A percentile compares a stretch with the other conserved stretches of the same genome.
phyloP scores from a whole-genome alignment of 305 asterid genomes.

The Solanum hybrid region DNA sequence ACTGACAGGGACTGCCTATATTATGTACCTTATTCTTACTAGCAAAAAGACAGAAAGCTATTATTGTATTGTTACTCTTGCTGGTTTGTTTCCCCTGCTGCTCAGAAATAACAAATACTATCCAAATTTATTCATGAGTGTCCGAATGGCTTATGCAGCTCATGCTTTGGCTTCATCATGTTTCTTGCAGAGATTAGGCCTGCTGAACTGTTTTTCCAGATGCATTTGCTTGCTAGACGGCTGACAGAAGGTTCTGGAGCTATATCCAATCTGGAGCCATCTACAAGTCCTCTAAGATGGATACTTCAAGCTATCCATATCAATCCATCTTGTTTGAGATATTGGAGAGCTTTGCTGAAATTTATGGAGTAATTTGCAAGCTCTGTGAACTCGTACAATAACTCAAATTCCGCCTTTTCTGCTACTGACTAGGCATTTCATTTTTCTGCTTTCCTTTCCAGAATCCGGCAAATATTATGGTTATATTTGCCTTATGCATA shows the following conservation, averaged over 20 bases:
- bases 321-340: constrained; percentile 83
- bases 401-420: background rate
- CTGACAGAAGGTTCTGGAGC: constrained; percentile 15
- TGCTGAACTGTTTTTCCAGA: constrained; percentile 78
- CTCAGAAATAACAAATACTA: background rate
- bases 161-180: constrained; percentile 1
- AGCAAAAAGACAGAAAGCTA: background rate
- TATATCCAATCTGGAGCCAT: constrained; percentile 11
- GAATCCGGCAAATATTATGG: background rate
- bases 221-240: constrained; percentile 56
- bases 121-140: background rate
- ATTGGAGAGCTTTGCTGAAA: constrained; percentile 62
- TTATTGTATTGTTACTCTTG: background rate
- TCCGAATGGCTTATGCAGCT: background rate
- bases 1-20: background rate
- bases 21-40: background rate
- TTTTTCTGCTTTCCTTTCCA: background rate
- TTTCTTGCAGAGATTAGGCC: constrained; percentile 58
- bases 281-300: constrained; percentile 37
- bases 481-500: background rate
- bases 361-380: background rate
- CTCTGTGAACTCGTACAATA: background rate
- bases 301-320: constrained; percentile 66
- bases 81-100: background rate
- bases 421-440: background rate